A percentile compares a stretch with the other conserved stretches of the same genome.
phyloP scores from a whole-genome alignment of 306 rosid genomes.

The Pterocarpus santalinus region DNA sequence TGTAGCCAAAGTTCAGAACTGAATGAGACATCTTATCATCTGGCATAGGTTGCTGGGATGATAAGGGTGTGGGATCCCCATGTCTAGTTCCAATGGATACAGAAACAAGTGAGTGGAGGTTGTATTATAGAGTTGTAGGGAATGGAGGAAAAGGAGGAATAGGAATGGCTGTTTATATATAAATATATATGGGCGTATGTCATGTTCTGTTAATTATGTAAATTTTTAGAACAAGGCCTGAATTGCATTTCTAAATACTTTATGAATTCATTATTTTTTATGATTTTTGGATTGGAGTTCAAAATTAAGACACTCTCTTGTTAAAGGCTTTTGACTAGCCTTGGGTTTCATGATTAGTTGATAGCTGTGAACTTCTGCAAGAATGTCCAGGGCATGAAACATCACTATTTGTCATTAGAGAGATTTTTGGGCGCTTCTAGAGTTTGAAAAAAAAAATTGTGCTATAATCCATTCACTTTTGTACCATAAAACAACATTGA shows the following conservation, averaged over 20 bases:
- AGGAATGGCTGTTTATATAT: conserved; percentile 74
- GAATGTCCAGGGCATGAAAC: too few species aligned
- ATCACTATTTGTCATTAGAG: too few species aligned
- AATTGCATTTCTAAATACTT: background rate
- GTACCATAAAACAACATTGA: too few species aligned
- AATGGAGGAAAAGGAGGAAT: conserved; percentile 69
- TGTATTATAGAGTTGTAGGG: conserved; percentile 78
- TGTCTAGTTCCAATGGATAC: conserved; percentile 35
- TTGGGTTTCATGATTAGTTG: too few species aligned
- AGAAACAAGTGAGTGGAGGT: conserved; percentile 70
- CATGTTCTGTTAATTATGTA: background rate
- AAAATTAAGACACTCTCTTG: too few species aligned
- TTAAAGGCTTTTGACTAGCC: too few species aligned
- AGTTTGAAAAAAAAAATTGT: too few species aligned
- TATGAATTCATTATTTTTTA: background rate
- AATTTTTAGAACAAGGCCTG: background rate
- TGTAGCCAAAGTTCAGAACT: background rate
- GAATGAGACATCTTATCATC: conserved; percentile 43
- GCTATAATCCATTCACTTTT: too few species aligned
- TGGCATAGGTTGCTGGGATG: conserved; percentile 70
- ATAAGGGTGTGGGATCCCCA: conserved; percentile 41
- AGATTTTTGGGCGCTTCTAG: too few species aligned
- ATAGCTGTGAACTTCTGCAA: too few species aligned
- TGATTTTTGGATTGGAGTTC: background rate
- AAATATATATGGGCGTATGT: background rate